These are phyloP conservation scores for Suillus spraguei DNA, from an alignment of 768 basidiomycete genomes.

Conservation along the genomic window DNA sequence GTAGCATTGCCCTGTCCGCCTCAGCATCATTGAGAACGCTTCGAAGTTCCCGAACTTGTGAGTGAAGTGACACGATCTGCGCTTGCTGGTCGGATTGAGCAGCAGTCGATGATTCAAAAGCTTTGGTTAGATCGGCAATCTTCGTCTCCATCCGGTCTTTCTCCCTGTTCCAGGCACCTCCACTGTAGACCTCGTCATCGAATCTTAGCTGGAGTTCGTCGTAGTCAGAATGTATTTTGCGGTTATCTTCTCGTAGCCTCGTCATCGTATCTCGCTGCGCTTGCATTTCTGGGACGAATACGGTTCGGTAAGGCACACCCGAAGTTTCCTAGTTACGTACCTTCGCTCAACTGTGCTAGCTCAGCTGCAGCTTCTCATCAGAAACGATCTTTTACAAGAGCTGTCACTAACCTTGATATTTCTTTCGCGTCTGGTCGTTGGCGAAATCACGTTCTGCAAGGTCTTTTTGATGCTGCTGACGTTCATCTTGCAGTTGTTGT, in stretches of 20 bases:
- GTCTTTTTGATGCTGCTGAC: slow-evolving; percentile 78
- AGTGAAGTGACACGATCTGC: slow-evolving; percentile 82
- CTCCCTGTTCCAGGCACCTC: slow-evolving; percentile 85
- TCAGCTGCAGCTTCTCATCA: slow-evolving; percentile 49
- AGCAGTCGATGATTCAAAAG: slow-evolving; percentile 70
- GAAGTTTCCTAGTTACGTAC: slow-evolving; percentile 35
- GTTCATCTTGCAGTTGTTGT: slow-evolving; percentile 78
- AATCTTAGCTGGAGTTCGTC: slow-evolving; percentile 74
- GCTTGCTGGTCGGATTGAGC: slow-evolving; percentile 82
- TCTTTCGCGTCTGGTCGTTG: slow-evolving; percentile 80
- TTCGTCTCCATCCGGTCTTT: slow-evolving; percentile 85
- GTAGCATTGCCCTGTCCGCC: slow-evolving; percentile 74
- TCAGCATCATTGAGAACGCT: slow-evolving; percentile 84
- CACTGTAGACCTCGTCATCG: slow-evolving; percentile 78
- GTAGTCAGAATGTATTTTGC: slow-evolving; percentile 74
- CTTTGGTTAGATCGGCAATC: slow-evolving; percentile 73
- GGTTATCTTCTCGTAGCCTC: slow-evolving; percentile 77
- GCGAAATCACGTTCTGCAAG: slow-evolving; percentile 79
- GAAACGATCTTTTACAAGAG: slow-evolving; percentile 6
- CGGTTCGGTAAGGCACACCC: neutral
- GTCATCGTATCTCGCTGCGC: slow-evolving; percentile 77
- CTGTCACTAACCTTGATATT: slow-evolving; percentile 68
- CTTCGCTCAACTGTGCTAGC: slow-evolving; percentile 79
- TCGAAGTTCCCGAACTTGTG: slow-evolving; percentile 83
- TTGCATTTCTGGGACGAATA: slow-evolving; percentile 58